Evolutionary conservation across 768 basidiomycete genomes (phyloP).

Genomic region (Leucocoprinus leucothites): DNA sequence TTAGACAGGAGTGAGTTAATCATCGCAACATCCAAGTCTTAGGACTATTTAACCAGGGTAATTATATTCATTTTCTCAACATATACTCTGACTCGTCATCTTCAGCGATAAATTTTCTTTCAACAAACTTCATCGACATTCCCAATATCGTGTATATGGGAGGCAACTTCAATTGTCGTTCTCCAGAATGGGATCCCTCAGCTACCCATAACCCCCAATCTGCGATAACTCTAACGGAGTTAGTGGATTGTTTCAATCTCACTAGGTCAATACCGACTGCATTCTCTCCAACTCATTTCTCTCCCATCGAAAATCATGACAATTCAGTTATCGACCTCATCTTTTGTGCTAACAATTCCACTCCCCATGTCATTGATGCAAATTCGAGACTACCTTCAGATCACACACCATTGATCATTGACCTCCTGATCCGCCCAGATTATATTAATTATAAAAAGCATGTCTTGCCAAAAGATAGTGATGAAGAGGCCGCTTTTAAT

Average conservation of each 20-base stretch:
- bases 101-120: background rate
- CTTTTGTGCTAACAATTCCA: no score
- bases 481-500: no score
- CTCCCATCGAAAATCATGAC: background rate
- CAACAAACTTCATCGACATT: background rate
- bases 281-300: background rate
- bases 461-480: no score
- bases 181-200: background rate
- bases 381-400: no score
- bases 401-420: no score
- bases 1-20: background rate
- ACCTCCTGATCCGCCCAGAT: no score
- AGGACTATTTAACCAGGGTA: no score
- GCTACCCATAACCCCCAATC: background rate
- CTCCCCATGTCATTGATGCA: background rate
- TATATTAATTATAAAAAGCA: no score
- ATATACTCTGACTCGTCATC: background rate
- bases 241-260: background rate
- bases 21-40: no score
- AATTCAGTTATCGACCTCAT: background rate
- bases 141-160: background rate
- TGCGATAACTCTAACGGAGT: background rate
- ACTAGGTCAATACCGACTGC: background rate
- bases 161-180: background rate
- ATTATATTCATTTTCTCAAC: background rate